Percentiles rank a stretch among this genome's conserved stretches.
Evolutionary conservation across 176 grass and related monocot species (phyloP).

Genomic region (Carex pumila): DNA sequence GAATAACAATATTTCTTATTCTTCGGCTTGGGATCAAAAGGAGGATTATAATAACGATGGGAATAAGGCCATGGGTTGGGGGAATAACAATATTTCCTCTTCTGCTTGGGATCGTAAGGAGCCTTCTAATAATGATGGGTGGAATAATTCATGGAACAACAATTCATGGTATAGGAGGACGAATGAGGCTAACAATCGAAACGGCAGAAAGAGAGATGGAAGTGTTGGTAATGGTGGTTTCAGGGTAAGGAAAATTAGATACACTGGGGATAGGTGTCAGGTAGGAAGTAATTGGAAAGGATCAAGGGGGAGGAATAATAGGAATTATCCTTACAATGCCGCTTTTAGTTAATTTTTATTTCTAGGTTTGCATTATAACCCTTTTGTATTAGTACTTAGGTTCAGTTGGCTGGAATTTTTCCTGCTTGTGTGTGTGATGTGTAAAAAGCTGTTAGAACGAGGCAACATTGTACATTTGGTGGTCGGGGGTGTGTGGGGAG

Average conservation of each 20-base stretch:
- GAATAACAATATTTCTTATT: neutral
- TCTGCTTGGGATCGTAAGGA: conserved; percentile 11
- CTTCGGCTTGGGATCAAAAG: conserved; percentile 1
- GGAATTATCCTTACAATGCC: conserved; percentile 5
- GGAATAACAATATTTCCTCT: neutral
- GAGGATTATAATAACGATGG: neutral
- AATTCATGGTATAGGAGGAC: conserved; percentile 17
- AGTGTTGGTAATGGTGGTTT: neutral
- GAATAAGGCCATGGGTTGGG: conserved; percentile 1
- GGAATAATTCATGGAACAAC: conserved; percentile 10
- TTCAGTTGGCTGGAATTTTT: neutral
- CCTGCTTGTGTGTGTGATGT: neutral
- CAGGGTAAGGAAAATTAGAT: conserved; percentile 14
- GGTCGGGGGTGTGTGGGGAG: neutral
- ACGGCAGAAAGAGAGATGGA: conserved; percentile 12
- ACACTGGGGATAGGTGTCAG: neutral
- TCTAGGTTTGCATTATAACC: neutral
- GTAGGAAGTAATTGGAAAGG: conserved; percentile 8
- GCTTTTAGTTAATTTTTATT: neutral
- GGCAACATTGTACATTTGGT: neutral
- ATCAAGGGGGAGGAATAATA: conserved; percentile 4
- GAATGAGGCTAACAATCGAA: neutral
- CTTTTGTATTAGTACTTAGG: neutral
- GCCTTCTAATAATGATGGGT: neutral
- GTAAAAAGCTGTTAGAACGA: neutral